Conservation (phyloP, 805 yeast genomes). For the Millerozyma miso region DNA sequence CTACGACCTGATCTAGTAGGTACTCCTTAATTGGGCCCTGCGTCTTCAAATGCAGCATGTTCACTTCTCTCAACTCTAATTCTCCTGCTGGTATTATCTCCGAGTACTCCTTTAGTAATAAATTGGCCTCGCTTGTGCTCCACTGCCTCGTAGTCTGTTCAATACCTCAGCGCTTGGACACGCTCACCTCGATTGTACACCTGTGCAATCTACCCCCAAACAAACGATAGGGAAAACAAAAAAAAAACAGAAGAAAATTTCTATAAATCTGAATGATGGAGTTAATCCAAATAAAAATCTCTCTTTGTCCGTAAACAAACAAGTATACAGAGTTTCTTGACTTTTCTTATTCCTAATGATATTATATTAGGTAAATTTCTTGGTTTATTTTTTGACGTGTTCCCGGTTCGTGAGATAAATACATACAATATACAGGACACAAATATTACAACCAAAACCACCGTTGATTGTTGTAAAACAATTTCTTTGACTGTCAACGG, state of each 20-base stretch:
- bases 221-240: neutral
- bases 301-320: neutral
- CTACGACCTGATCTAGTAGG: conserved; percentile 46
- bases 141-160: no score
- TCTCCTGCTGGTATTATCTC: neutral
- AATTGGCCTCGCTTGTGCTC: no score
- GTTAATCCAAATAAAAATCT: neutral
- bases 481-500: no score
- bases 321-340: neutral
- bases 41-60: neutral
- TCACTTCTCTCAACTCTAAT: neutral
- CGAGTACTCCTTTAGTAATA: no score
- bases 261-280: neutral
- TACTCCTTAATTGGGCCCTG: conserved; percentile 24
- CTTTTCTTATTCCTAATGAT: neutral
- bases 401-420: neutral
- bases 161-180: neutral
- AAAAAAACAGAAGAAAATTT: no score
- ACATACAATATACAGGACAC: conserved; percentile 1
- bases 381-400: neutral
- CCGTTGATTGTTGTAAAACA: no score
- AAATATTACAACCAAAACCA: no score
- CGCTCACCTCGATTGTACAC: neutral
- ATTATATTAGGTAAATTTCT: neutral
- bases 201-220: neutral